Evolutionary conservation across 129 eudicot species (phyloP).

Genomic region (Lactuca sativa): DNA sequence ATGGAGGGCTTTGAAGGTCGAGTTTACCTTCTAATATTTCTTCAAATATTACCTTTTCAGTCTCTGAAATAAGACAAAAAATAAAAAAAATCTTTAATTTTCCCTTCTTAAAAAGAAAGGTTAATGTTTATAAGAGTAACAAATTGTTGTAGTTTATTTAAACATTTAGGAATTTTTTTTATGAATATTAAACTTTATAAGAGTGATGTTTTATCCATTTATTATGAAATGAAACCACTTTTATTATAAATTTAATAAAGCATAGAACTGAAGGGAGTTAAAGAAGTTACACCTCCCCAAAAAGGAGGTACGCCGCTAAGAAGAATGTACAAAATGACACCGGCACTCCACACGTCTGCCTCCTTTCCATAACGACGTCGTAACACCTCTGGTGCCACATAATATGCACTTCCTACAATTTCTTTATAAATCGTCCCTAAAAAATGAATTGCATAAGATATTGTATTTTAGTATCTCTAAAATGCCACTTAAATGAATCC

Average conservation of each 20-base stretch:
- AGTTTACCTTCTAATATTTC: conserved; percentile 55
- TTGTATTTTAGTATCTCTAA: not conserved
- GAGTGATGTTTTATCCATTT: not conserved
- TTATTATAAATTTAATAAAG: not conserved
- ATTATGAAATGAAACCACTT: not conserved
- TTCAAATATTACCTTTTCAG: conserved; percentile 70
- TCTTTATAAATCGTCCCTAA: conserved; percentile 67
- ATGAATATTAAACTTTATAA: conserved; percentile 3
- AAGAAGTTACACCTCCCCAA: conserved; percentile 67
- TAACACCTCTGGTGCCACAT: conserved; percentile 95
- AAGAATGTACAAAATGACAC: conserved; percentile 86
- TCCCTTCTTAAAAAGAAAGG: not conserved
- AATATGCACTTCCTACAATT: conserved; percentile 89
- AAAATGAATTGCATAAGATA: conserved; percentile 5
- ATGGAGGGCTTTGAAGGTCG: conserved; percentile 64
- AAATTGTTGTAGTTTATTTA: not conserved
- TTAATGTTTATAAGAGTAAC: not conserved
- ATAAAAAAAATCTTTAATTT: not conserved
- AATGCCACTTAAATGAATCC: not conserved
- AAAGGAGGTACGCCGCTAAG: conserved; percentile 94
- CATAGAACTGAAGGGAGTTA: not conserved
- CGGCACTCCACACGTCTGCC: conserved; percentile 98
- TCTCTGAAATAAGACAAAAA: conserved; percentile 48
- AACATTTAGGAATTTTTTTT: not conserved
- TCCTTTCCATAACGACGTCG: conserved; percentile 80